A percentile compares a stretch with the other conserved stretches of the same genome.
These are phyloP conservation scores for Leptomonas seymouri DNA, from an alignment of 208 protist genomes.

Conservation along the genomic window DNA sequence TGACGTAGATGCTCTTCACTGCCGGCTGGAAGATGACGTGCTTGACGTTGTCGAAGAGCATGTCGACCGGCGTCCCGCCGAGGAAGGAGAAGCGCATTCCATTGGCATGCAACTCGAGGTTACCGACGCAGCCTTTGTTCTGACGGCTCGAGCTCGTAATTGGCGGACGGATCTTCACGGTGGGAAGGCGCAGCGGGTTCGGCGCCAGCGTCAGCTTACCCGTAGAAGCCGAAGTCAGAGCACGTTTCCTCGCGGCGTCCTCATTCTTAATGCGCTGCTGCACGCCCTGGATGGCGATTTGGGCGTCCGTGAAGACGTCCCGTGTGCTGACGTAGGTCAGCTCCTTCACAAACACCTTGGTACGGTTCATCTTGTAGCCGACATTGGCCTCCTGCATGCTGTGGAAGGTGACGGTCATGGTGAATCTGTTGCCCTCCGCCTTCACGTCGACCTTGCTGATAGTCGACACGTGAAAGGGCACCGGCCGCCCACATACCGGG, in stretches of 20 bases:
- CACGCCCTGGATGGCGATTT: constrained; percentile 66
- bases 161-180: constrained; percentile 92
- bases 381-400: constrained; percentile 80
- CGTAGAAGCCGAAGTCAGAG: constrained; percentile 44
- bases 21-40: constrained; percentile 97
- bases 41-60: constrained; percentile 97
- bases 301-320: constrained; percentile 66
- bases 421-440: constrained; percentile 74
- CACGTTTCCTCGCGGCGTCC: constrained; percentile 60
- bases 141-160: constrained; percentile 65
- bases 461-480: constrained; percentile 96
- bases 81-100: constrained; percentile 94
- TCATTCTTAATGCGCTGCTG: constrained; percentile 80
- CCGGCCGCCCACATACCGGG: constrained; percentile 90
- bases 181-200: constrained; percentile 66
- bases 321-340: constrained; percentile 65
- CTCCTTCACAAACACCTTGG: constrained; percentile 90
- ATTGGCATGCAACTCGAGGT: constrained; percentile 95
- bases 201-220: constrained; percentile 50
- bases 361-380: constrained; percentile 81
- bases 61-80: constrained; percentile 84
- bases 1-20: constrained; percentile 89
- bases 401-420: constrained; percentile 91
- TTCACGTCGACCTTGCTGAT: constrained; percentile 95
- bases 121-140: constrained; percentile 85